Base-by-base conservation (phyloP, 257 asterid genomes). In the Datura wrightii region DNA sequence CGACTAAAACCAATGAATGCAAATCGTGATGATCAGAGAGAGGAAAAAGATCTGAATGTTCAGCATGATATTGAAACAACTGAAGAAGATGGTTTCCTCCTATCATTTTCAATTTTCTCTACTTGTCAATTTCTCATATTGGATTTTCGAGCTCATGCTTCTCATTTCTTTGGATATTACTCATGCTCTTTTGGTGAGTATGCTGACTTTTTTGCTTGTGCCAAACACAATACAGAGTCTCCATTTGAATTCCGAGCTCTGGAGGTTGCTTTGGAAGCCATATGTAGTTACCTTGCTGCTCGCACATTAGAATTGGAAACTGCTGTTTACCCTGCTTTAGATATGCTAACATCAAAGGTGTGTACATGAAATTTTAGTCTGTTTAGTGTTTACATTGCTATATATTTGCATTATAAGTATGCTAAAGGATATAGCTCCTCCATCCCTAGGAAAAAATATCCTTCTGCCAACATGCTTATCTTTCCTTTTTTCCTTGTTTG, bases 241-340 rank as follows among this genome's bases (percentile, higher is more conserved):
- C 97, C 98, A 15, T 95, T 95, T 84, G 98, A 95, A 84, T 94
- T 95, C 72, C 89, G 91, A 85, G 98, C 98, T 24, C 91, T 95
- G 31, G 98, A 95, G 90, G 94, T 94, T 31, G 97, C 98, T 42
- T 84, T 95, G 88, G 98, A 95, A 86, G 98, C 96, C 82, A 95
- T 95, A 66, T 95, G 98, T 84, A 95, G 97, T 89, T 91, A 82
- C 83, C 94, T 92, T 86, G 88, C 97, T 84, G 98, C 98, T 41
- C 95, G 97, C 16, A 89, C 97, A 6, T 84, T 86, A 19, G 99
- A 95, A 78, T 79, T 95, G 92, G 99, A 95, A 90, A 91, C 91
- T 87, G 98, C 96, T 86, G 97, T 93, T 48, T 95, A 95, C 85
- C 99, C 98, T 53, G 97, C 97, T 87, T 87, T 95, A 83, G 99